Evolutionary conservation across 257 asterid genomes (phyloP).

Genomic region (Fraxinus cuspidata): DNA sequence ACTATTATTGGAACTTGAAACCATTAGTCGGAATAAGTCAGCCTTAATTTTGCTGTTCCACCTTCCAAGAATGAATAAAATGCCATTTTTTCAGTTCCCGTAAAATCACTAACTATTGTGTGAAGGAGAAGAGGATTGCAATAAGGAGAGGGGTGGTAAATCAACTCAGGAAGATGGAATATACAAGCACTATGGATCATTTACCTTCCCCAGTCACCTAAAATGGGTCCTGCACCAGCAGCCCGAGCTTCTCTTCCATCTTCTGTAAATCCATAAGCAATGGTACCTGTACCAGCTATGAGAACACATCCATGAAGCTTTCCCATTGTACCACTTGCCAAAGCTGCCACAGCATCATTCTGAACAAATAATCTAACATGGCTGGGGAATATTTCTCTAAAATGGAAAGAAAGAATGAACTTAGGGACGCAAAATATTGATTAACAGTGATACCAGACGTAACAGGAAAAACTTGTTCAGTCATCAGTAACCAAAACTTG

Average conservation of each 20-base stretch:
- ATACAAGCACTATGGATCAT: not conserved
- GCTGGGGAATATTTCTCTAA: conserved; percentile 78
- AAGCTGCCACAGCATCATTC: conserved; percentile 89
- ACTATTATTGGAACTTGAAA: not conserved
- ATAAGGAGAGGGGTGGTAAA: not conserved
- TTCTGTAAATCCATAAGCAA: conserved; percentile 81
- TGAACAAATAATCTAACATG: conserved; percentile 69
- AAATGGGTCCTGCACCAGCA: conserved; percentile 87
- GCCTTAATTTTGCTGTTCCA: not conserved
- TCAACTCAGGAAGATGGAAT: conserved; percentile 8
- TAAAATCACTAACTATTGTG: not conserved
- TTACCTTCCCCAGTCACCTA: conserved; percentile 97
- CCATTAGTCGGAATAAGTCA: not conserved
- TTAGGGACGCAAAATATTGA: not conserved
- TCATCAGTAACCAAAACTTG: not conserved
- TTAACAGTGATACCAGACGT: not conserved
- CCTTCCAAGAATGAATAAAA: not conserved
- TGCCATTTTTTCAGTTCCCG: not conserved
- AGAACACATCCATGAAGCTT: conserved; percentile 86
- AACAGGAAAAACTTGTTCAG: not conserved
- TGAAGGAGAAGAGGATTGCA: not conserved
- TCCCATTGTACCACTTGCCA: conserved; percentile 91
- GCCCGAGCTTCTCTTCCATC: conserved; percentile 91
- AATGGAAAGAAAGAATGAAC: conserved; percentile 14
- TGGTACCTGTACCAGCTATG: conserved; percentile 90